Base-by-base conservation (phyloP, 2,329 filamentous ascomycete species). In the Fusarium sp. region DNA sequence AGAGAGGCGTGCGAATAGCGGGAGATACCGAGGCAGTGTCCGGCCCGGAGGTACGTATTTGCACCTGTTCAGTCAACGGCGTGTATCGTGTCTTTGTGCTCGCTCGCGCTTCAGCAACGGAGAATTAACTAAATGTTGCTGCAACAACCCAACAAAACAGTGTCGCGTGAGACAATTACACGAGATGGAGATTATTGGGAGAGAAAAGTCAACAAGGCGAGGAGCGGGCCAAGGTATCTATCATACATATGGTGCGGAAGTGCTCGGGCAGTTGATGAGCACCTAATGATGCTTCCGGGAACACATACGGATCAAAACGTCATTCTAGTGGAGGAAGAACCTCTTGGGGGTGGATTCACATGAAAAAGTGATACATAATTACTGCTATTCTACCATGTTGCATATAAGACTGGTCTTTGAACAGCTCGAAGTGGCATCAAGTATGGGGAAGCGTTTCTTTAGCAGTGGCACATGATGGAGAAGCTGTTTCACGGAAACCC, bases 11-110 rank as follows among this genome's bases (percentile, higher is more conserved):
- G 57, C 52, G 39, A 63, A 63, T 65, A 63, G 62, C 61, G 63
- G 61, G 64, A 63, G 66, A 67, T 70, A 68, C 68, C 68, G 68
- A 70, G 68, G 68, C 62, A 67, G 63, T 44, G 44, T 27, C 52
- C 49, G 55, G 44, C 21, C 52, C 49, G 55, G 50, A 48, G 60
- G 57, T 43, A 50, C 45, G 48, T 63, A 62, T 57, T 13, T 33
- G 51, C 41, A 49, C 43, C 36, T 43, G 33, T 38, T 60, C 54
- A 43, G 48, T 49, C 29, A 45, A 43, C 27, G 39, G 51, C 50
- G 50, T 53, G 23, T 25, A 6, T 25, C 19, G 19, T 25, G 54
- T 36, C 36, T 53, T 53, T 45, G 38, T 52, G 46, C 53, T 31
- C 29, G 49, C 31, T 49, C 32, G 29, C 43, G 37, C 38, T 25